phyloP scores from a whole-genome alignment of 2,329 filamentous ascomycete genomes.

The Geosmithia morbida region DNA sequence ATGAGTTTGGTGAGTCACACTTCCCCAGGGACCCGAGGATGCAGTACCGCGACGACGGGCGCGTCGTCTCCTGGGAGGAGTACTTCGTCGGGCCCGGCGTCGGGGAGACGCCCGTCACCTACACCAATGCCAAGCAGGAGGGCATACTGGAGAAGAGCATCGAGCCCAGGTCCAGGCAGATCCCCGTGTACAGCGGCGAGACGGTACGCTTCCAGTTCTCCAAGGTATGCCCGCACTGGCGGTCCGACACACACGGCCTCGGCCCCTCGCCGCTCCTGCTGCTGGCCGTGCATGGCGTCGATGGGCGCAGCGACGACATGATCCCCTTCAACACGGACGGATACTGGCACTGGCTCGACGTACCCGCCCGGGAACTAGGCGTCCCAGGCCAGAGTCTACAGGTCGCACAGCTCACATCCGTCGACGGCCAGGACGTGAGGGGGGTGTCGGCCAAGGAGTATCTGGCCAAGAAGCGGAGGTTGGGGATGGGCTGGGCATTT shows the following conservation, averaged over 20 bases:
- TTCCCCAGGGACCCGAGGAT: constrained; percentile 55
- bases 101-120: constrained; percentile 32
- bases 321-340: constrained; percentile 66
- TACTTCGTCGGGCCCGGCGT: constrained; percentile 51
- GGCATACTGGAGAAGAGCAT: constrained; percentile 44
- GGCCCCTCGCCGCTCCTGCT: constrained; percentile 57
- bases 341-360: constrained; percentile 69
- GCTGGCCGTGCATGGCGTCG: constrained; percentile 48
- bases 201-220: constrained; percentile 67
- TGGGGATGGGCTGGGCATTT: constrained; percentile 28
- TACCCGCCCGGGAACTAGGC: constrained; percentile 51
- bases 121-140: constrained; percentile 27
- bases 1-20: constrained; percentile 68
- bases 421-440: constrained; percentile 30
- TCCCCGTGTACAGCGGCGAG: constrained; percentile 42
- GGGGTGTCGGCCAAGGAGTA: constrained; percentile 34
- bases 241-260: constrained; percentile 49
- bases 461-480: constrained; percentile 24
- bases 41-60: constrained; percentile 64
- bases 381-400: constrained; percentile 52
- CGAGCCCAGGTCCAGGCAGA: constrained; percentile 32
- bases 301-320: constrained; percentile 53
- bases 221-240: constrained; percentile 73
- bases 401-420: constrained; percentile 42
- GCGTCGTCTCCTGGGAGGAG: constrained; percentile 60